These are phyloP conservation scores for Trichoderma semiorbis DNA, from an alignment of 2,329 filamentous ascomycete genomes.

Conservation along the genomic window DNA sequence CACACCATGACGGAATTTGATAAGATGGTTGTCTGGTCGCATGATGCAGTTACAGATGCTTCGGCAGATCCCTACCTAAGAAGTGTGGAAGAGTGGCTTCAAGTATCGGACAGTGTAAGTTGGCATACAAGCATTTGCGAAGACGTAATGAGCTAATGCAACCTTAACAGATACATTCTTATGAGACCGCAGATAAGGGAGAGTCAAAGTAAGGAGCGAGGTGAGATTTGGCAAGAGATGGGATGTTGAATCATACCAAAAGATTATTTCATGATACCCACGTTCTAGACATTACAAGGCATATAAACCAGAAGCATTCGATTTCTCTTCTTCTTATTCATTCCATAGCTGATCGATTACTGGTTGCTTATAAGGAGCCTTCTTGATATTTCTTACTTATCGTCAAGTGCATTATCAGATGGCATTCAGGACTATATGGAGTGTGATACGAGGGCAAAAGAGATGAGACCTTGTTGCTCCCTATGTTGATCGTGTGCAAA, in stretches of 20 bases:
- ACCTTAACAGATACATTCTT: constrained; percentile 21
- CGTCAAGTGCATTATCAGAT: neutral
- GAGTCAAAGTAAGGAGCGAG: neutral
- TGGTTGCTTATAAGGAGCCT: neutral
- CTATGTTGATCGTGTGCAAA: neutral
- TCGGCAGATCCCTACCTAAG: constrained; percentile 67
- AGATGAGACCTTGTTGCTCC: neutral
- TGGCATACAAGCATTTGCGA: neutral
- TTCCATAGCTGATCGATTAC: neutral
- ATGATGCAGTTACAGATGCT: constrained; percentile 63
- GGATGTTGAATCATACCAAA: neutral
- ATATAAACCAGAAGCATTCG: neutral
- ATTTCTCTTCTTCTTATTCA: neutral
- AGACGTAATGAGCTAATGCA: neutral
- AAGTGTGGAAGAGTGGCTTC: constrained; percentile 76
- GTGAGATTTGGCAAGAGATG: neutral
- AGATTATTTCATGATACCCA: constrained; percentile 3
- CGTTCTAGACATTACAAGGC: neutral
- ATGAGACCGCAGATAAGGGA: neutral
- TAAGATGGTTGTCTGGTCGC: constrained; percentile 77
- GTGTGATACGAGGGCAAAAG: neutral
- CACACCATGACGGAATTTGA: constrained; percentile 68
- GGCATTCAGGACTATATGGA: neutral
- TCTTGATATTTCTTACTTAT: neutral
- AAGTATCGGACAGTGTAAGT: constrained; percentile 63